A percentile compares a stretch with the other conserved stretches of the same genome.
Conservation (phyloP, 2,329 filamentous ascomycete genomes). For the Epichloe sp. region DNA sequence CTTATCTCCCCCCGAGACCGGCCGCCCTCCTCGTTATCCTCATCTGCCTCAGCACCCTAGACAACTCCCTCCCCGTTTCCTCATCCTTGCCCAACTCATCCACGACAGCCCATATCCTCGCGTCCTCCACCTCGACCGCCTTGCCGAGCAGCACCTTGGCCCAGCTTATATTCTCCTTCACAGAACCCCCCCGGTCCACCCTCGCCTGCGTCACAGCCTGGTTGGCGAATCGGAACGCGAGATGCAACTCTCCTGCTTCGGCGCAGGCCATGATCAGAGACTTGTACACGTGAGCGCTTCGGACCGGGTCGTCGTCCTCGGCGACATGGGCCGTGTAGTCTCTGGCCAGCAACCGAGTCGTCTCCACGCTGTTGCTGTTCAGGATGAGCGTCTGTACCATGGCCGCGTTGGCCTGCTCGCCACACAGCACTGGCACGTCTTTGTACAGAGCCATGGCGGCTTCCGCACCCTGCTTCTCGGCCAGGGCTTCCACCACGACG, state of each 20-base stretch:
- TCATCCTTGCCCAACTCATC: conserved; percentile 15
- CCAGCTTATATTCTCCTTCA: conserved; percentile 13
- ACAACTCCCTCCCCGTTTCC: conserved; percentile 10
- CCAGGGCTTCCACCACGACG: conserved; percentile 22
- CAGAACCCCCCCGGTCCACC: not conserved
- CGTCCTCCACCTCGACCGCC: conserved; percentile 17
- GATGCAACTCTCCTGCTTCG: conserved; percentile 16
- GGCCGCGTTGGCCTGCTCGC: conserved; percentile 12
- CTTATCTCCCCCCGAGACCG: not conserved
- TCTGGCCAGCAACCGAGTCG: conserved; percentile 14
- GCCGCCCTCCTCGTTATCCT: conserved; percentile 11
- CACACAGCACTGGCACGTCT: conserved; percentile 16
- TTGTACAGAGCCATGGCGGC: conserved; percentile 21
- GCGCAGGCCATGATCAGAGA: conserved; percentile 18
- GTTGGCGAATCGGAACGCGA: conserved; percentile 21
- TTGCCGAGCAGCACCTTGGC: conserved; percentile 15
- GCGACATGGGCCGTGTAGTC: conserved; percentile 17
- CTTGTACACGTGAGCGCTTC: conserved; percentile 10
- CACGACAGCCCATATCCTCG: conserved; percentile 20
- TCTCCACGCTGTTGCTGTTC: conserved; percentile 14
- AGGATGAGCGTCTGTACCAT: conserved; percentile 20
- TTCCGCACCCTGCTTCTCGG: conserved; percentile 16
- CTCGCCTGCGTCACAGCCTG: conserved; percentile 4
- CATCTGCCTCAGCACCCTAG: conserved; percentile 13
- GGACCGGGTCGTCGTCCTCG: conserved; percentile 6